These are phyloP conservation scores for Dichotomocladium elegans DNA, from an alignment of 371 early-diverging fungal genomes.

Conservation along the genomic window DNA sequence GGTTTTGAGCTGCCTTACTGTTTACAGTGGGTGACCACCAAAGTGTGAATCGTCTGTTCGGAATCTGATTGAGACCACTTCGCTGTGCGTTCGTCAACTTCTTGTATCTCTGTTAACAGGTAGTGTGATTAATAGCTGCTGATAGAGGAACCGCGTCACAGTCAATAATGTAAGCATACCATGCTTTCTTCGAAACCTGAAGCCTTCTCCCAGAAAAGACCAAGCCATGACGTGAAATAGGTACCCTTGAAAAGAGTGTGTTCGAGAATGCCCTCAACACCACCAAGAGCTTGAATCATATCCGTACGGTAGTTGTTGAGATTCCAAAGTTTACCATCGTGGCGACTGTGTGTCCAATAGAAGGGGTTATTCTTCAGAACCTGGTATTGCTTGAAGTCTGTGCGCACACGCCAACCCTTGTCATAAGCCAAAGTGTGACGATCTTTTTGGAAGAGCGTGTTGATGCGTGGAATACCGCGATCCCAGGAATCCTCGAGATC, in stretches of 20 bases:
- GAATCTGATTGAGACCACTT: slow-evolving; percentile 97
- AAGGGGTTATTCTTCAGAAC: slow-evolving; percentile 94
- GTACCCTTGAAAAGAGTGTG: slow-evolving; percentile 98
- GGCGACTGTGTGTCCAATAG: slow-evolving; percentile 92
- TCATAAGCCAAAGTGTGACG: slow-evolving; percentile 97
- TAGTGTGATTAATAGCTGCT: background rate
- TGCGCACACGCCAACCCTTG: slow-evolving; percentile 97
- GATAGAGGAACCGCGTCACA: no score
- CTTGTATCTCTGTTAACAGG: slow-evolving; percentile 66
- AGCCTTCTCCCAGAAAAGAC: slow-evolving; percentile 97
- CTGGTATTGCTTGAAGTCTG: slow-evolving; percentile 97
- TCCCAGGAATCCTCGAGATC: slow-evolving; percentile 98
- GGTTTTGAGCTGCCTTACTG: slow-evolving; percentile 9
- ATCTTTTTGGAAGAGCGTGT: slow-evolving; percentile 95
- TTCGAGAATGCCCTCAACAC: slow-evolving; percentile 97
- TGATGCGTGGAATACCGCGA: slow-evolving; percentile 98
- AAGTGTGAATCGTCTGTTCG: slow-evolving; percentile 99
- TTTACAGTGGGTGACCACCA: slow-evolving; percentile 99
- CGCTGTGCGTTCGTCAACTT: slow-evolving; percentile 99
- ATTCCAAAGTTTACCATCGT: slow-evolving; percentile 98
- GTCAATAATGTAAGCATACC: background rate
- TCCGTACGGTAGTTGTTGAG: slow-evolving; percentile 97
- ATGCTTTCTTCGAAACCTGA: slow-evolving; percentile 20
- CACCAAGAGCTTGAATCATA: slow-evolving; percentile 98
- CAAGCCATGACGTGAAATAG: slow-evolving; percentile 96